Percentiles rank a stretch among this genome's conserved stretches.
phyloP scores from a whole-genome alignment of 108 stramenopile genomes.

The Skeletonema potamos region DNA sequence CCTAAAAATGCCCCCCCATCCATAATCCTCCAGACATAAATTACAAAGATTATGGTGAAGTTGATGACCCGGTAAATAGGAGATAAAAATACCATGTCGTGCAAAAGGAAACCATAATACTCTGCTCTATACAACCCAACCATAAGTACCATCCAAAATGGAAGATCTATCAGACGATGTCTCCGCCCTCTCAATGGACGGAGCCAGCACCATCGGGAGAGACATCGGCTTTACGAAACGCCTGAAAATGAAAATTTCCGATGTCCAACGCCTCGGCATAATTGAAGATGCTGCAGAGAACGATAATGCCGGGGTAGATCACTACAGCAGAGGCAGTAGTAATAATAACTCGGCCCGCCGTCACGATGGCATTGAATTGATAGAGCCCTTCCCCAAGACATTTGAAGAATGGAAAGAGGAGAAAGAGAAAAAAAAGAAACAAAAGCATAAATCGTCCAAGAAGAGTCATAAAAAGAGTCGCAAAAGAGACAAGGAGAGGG shows the following conservation, averaged over 20 bases:
- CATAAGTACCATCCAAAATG: no score
- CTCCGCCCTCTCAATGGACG: slow-evolving; percentile 39
- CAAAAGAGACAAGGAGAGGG: slow-evolving; percentile 1
- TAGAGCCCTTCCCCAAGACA: slow-evolving; percentile 9
- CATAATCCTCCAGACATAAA: no score
- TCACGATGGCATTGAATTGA: not conserved
- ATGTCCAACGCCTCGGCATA: slow-evolving; percentile 10
- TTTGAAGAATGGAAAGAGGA: slow-evolving; percentile 15
- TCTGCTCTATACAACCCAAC: no score
- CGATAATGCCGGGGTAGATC: not conserved
- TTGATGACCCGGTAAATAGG: no score
- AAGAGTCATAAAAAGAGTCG: slow-evolving; percentile 18
- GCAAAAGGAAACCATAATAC: no score
- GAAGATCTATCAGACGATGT: slow-evolving; percentile 26
- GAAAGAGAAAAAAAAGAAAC: slow-evolving; percentile 23
- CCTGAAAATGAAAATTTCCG: not conserved
- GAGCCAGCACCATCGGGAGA: slow-evolving; percentile 28
- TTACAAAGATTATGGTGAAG: no score
- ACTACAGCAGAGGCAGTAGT: no score
- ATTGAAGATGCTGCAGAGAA: slow-evolving; percentile 11
- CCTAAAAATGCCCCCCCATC: no score
- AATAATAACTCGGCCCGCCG: not conserved
- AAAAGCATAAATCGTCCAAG: slow-evolving; percentile 22
- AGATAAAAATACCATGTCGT: no score
- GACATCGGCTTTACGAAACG: not conserved